A percentile compares a stretch with the other conserved stretches of the same genome.
These are phyloP conservation scores for Torrubiellomyces zombiae DNA, from an alignment of 2,329 filamentous ascomycete genomes.

Conservation along the genomic window DNA sequence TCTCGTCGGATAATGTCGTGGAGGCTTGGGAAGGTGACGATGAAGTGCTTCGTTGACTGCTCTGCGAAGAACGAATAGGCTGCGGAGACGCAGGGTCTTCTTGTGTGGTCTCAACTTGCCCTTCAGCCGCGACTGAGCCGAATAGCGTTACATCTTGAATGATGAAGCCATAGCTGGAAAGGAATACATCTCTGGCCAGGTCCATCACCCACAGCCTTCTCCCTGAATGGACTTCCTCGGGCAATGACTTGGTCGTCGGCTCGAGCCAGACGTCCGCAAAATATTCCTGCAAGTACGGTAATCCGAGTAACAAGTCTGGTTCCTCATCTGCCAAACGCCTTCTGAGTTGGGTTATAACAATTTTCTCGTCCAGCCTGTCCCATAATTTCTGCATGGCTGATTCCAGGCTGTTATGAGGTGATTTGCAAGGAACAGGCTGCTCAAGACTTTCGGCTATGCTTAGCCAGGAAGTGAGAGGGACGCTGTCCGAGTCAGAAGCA, in stretches of 20 bases:
- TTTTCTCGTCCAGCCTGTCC: constrained; percentile 10
- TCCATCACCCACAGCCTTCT: constrained; percentile 14
- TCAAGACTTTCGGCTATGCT: constrained; percentile 3
- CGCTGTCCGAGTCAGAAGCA: constrained; percentile 9
- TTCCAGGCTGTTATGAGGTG: constrained; percentile 10
- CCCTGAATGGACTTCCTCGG: constrained; percentile 9
- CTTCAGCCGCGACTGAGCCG: constrained; percentile 6
- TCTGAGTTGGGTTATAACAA: constrained; percentile 14
- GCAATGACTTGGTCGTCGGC: constrained; percentile 8
- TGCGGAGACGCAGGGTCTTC: constrained; percentile 3
- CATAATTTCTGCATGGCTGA: constrained; percentile 13
- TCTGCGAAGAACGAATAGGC: constrained; percentile 1
- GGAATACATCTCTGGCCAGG: constrained; percentile 16
- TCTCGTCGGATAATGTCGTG: constrained; percentile 9
- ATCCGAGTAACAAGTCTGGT: constrained; percentile 9
- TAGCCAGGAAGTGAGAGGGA: constrained; percentile 19
- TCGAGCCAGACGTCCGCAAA: constrained; percentile 17
- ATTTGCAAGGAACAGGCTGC: constrained; percentile 1
- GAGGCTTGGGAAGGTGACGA: constrained; percentile 5
- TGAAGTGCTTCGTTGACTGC: constrained; percentile 2
- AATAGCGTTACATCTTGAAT: constrained; percentile 17
- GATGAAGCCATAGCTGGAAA: constrained; percentile 18
- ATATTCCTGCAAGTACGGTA: constrained; percentile 12
- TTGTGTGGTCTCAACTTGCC: too few species aligned
- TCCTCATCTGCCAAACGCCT: constrained; percentile 9